Conservation (phyloP, 495 filamentous ascomycete species). For the Penicillium bialowiezense region DNA sequence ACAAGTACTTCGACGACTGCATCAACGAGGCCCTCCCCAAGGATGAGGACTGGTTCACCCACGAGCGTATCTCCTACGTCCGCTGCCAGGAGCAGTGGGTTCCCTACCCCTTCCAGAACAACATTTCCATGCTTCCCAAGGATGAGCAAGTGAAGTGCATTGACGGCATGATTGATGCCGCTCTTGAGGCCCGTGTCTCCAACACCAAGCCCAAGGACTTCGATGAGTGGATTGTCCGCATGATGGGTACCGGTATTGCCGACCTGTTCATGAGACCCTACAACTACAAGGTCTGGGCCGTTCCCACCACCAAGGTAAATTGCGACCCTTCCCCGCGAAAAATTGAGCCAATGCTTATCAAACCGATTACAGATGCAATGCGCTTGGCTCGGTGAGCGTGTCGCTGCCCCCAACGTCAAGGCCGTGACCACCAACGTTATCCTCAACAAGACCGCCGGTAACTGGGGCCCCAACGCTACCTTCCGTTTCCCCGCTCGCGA, state of each 20-base stretch:
- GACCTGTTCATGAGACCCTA: constrained; percentile 99
- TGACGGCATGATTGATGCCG: constrained; percentile 95
- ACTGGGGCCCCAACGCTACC: constrained; percentile 97
- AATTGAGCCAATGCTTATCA: background rate
- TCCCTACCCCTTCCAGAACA: constrained; percentile 99
- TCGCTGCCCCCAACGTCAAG: constrained; percentile 97
- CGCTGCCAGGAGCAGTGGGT: constrained; percentile 96
- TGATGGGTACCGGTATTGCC: constrained; percentile 85
- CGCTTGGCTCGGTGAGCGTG: constrained; percentile 97
- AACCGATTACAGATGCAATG: constrained; percentile 89
- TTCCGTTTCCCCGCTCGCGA: constrained; percentile 97
- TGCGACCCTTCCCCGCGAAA: background rate
- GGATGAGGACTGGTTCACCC: constrained; percentile 91
- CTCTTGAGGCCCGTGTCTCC: constrained; percentile 77
- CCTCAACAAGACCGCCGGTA: constrained; percentile 91
- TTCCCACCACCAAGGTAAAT: constrained; percentile 92
- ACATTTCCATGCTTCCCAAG: constrained; percentile 97
- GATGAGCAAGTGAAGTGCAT: constrained; percentile 94
- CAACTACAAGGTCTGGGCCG: constrained; percentile 99
- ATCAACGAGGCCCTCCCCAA: constrained; percentile 94
- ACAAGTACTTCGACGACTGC: constrained; percentile 99
- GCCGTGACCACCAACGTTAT: constrained; percentile 91
- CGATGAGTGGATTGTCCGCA: constrained; percentile 97
- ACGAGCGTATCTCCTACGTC: constrained; percentile 98
- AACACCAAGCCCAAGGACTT: constrained; percentile 93